These are phyloP conservation scores for Harringtonia aguacate DNA, from an alignment of 2,329 filamentous ascomycete species.

Conservation along the genomic window DNA sequence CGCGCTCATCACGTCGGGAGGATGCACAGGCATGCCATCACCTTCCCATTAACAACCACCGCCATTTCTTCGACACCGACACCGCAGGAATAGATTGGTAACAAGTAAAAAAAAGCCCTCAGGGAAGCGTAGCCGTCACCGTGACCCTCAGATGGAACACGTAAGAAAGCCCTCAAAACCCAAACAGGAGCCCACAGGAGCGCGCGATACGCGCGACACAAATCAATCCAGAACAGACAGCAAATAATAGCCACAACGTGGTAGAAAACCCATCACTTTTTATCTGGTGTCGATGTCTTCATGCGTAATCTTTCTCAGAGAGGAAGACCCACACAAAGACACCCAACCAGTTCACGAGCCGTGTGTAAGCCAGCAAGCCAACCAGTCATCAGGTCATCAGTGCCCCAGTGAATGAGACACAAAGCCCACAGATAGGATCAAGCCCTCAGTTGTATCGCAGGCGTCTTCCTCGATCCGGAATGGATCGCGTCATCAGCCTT, in stretches of 20 bases:
- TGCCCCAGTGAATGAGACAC: slow-evolving; percentile 7
- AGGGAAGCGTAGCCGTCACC: too few species aligned
- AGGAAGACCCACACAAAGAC: neutral
- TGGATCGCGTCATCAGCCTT: neutral
- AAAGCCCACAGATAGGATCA: slow-evolving; percentile 19
- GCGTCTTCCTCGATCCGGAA: neutral
- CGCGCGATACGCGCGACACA: too few species aligned
- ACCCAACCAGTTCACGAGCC: slow-evolving; percentile 2
- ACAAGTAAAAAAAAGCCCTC: too few species aligned
- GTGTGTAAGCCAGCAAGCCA: slow-evolving; percentile 5
- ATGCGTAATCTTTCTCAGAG: too few species aligned
- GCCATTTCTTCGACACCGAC: too few species aligned
- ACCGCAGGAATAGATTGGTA: too few species aligned
- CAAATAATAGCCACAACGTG: too few species aligned
- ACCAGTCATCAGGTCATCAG: slow-evolving; percentile 8
- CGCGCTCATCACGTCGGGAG: too few species aligned
- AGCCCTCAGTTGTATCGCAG: slow-evolving; percentile 9
- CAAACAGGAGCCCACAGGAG: slow-evolving; percentile 10
- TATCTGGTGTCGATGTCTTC: too few species aligned
- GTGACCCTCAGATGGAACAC: slow-evolving; percentile 6
- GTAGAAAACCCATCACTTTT: slow-evolving; percentile 15
- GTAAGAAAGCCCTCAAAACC: slow-evolving; percentile 14
- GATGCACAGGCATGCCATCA: too few species aligned
- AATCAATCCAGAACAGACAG: neutral
- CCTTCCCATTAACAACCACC: too few species aligned